A percentile compares a stretch with the other conserved stretches of the same genome.
These are phyloP conservation scores for Fraxinus greggii DNA, from an alignment of 305 asterid genomes.

Conservation along the genomic window DNA sequence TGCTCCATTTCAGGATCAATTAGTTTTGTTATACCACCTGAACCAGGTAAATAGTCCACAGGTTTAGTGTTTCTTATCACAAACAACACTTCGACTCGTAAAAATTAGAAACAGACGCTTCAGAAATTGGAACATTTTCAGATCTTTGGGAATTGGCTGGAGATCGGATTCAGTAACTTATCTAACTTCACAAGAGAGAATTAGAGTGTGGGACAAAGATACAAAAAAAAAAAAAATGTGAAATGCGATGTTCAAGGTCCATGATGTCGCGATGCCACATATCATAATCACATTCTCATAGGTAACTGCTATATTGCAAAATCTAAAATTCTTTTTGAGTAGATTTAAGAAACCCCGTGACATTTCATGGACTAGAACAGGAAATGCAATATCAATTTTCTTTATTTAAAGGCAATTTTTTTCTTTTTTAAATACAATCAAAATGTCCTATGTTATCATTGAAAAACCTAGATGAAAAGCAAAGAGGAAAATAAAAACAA, in stretches of 20 bases:
- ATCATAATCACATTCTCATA: background rate
- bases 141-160: background rate
- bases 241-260: background rate
- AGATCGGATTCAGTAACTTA: background rate
- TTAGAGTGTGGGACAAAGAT: background rate
- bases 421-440: background rate
- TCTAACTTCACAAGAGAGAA: background rate
- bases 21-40: background rate
- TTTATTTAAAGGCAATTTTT: background rate
- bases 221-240: no score
- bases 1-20: background rate
- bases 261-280: background rate
- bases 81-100: background rate
- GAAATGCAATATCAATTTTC: background rate
- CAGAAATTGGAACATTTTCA: background rate
- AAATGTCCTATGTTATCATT: background rate
- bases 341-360: background rate
- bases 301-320: background rate
- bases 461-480: background rate
- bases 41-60: background rate
- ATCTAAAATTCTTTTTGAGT: background rate
- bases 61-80: background rate
- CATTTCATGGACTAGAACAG: background rate
- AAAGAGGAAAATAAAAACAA: background rate
- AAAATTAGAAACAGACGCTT: background rate